phyloP scores from a whole-genome alignment of 2,329 filamentous ascomycete genomes.

The Clonostachys byssicola region DNA sequence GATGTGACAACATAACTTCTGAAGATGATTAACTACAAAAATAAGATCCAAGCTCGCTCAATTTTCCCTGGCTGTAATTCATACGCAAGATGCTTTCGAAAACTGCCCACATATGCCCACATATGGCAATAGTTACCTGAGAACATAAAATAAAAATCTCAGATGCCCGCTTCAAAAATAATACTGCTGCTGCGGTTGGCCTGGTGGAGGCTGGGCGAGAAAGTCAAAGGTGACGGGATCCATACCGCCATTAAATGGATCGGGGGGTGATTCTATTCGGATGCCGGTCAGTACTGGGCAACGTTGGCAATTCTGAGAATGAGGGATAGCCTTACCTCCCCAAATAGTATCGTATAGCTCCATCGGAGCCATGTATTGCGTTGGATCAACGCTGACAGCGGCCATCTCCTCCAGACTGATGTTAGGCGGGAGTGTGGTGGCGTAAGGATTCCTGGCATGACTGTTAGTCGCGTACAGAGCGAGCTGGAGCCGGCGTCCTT shows the following conservation, averaged over 20 bases:
- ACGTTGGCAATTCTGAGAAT: neutral
- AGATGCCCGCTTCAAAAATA: conserved; percentile 38
- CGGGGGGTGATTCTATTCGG: conserved; percentile 43
- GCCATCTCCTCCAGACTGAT: conserved; percentile 37
- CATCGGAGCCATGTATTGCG: conserved; percentile 61
- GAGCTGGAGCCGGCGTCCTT: too few species aligned
- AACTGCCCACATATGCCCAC: neutral
- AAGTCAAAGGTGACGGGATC: conserved; percentile 60
- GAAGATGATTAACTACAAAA: too few species aligned
- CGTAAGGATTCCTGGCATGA: conserved; percentile 24
- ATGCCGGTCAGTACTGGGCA: conserved; percentile 1
- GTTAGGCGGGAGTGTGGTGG: conserved; percentile 18
- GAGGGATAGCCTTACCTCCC: conserved; percentile 47
- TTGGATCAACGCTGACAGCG: conserved; percentile 49
- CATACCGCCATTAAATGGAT: conserved; percentile 52
- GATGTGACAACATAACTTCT: too few species aligned
- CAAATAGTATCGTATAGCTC: conserved; percentile 66
- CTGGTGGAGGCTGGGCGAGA: conserved; percentile 52
- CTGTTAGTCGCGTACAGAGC: neutral
- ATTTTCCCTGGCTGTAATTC: too few species aligned
- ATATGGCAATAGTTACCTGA: neutral
- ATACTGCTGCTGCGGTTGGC: conserved; percentile 49
- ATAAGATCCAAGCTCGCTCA: too few species aligned
- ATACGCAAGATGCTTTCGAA: neutral
- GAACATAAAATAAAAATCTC: neutral